Evolutionary conservation across 2,329 filamentous ascomycete genomes (phyloP).

Genomic region (Aspergillus awamori): DNA sequence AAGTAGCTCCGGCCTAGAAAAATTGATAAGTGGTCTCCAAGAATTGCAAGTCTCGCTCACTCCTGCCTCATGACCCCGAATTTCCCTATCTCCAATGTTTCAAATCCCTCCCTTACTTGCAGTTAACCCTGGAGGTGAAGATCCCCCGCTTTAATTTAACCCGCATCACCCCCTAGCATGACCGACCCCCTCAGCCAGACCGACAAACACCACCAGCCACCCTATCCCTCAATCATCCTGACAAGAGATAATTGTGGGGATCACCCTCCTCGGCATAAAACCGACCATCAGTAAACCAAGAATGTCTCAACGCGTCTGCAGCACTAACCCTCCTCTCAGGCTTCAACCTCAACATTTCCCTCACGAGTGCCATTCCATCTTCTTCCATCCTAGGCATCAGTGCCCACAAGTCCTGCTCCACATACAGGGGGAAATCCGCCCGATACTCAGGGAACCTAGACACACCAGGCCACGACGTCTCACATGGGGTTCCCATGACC

Average conservation of each 20-base stretch:
- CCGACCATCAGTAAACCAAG: constrained; percentile 66
- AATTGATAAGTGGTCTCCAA: too few relatives aligned
- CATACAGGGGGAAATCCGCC: constrained; percentile 84
- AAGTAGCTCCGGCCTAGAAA: too few relatives aligned
- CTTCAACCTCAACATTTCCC: constrained; percentile 82
- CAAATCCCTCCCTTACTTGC: neutral
- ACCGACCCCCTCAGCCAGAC: neutral
- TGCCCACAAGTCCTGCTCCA: constrained; percentile 79
- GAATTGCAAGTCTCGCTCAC: too few relatives aligned
- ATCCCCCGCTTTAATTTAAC: neutral
- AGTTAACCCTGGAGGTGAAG: neutral
- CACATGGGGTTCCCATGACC: constrained; percentile 93
- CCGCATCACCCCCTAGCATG: neutral
- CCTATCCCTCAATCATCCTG: neutral
- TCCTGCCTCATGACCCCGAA: too few relatives aligned
- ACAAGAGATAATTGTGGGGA: too few relatives aligned
- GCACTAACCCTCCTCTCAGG: constrained; percentile 88
- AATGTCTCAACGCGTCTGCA: constrained; percentile 77
- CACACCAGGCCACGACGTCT: constrained; percentile 90
- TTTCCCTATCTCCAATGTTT: neutral
- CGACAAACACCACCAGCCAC: neutral
- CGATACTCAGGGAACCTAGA: constrained; percentile 93
- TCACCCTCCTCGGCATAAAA: too few relatives aligned
- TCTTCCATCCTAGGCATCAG: constrained; percentile 86
- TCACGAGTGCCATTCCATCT: constrained; percentile 78